Evolutionary conservation across 805 yeast genomes (phyloP).

Genomic region (Ascoidea rubescens): DNA sequence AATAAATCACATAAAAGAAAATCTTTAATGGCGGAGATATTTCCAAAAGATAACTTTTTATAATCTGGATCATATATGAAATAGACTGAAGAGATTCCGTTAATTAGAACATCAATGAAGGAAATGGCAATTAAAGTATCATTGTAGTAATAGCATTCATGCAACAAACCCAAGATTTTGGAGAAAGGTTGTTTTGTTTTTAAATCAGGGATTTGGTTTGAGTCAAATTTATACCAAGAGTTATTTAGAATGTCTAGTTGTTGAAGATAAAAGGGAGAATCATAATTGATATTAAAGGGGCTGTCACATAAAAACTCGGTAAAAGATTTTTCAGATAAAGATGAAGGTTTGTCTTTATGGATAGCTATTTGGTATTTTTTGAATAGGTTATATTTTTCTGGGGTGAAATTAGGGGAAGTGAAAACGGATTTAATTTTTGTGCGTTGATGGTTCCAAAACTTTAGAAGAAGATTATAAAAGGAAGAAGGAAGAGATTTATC

Average conservation of each 20-base stretch:
- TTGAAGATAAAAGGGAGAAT: constrained; percentile 11
- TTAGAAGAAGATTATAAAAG: constrained; percentile 3
- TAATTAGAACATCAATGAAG: constrained; percentile 64
- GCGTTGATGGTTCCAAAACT: constrained; percentile 12
- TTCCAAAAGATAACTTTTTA: constrained; percentile 59
- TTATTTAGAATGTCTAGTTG: constrained; percentile 17
- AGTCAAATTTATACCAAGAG: constrained; percentile 20
- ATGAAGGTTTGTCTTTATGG: constrained; percentile 45
- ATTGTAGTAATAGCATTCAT: constrained; percentile 63
- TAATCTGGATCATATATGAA: constrained; percentile 81
- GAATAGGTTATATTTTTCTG: constrained; percentile 50
- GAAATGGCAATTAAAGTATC: constrained; percentile 58
- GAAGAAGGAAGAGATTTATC: constrained; percentile 4
- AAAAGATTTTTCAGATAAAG: constrained; percentile 35
- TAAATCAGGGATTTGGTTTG: not conserved
- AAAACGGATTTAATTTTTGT: constrained; percentile 26
- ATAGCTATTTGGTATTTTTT: constrained; percentile 56
- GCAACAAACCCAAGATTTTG: constrained; percentile 44
- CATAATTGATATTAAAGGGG: constrained; percentile 32
- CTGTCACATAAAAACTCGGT: constrained; percentile 51
- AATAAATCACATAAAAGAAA: constrained; percentile 36
- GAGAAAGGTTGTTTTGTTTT: not conserved
- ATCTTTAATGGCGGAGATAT: constrained; percentile 63
- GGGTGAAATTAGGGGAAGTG: constrained; percentile 36
- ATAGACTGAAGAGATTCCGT: constrained; percentile 70